Conservation (phyloP, 805 yeast genomes). For the Brettanomyces anomalus region DNA sequence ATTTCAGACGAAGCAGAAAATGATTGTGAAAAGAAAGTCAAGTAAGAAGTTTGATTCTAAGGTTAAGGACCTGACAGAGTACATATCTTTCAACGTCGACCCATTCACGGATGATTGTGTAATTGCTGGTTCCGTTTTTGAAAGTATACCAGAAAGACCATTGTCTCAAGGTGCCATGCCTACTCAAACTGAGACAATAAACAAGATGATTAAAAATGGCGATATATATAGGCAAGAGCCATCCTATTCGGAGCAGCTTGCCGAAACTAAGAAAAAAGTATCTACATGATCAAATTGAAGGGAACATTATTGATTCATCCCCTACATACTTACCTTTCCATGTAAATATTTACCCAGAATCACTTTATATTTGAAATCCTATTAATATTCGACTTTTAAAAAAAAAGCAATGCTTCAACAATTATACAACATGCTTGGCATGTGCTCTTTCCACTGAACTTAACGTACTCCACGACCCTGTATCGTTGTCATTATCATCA, state of each 20-base stretch:
- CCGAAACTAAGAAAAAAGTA: background rate
- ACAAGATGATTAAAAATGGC: constrained; percentile 25
- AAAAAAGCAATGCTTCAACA: too few relatives aligned
- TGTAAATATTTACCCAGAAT: background rate
- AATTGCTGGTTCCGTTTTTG: constrained; percentile 62
- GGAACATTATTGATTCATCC: background rate
- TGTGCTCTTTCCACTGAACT: constrained; percentile 9
- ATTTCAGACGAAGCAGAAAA: constrained; percentile 53
- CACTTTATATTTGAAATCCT: background rate
- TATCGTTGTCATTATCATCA: constrained; percentile 7
- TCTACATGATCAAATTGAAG: background rate
- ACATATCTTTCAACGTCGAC: constrained; percentile 53
- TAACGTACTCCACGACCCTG: constrained; percentile 13
- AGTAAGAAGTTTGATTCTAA: constrained; percentile 34
- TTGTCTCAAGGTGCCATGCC: constrained; percentile 21
- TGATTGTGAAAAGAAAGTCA: constrained; percentile 37
- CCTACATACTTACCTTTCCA: background rate
- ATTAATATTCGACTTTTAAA: background rate
- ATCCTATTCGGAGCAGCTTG: constrained; percentile 12
- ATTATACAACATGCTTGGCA: background rate
- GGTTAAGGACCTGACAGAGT: constrained; percentile 50
- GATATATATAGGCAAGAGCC: constrained; percentile 31
- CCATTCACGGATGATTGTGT: constrained; percentile 47
- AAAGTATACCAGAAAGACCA: constrained; percentile 36
- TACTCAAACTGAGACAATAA: constrained; percentile 20